phyloP scores from a whole-genome alignment of 106 monocot genomes.

The Cymbidium sinense region DNA sequence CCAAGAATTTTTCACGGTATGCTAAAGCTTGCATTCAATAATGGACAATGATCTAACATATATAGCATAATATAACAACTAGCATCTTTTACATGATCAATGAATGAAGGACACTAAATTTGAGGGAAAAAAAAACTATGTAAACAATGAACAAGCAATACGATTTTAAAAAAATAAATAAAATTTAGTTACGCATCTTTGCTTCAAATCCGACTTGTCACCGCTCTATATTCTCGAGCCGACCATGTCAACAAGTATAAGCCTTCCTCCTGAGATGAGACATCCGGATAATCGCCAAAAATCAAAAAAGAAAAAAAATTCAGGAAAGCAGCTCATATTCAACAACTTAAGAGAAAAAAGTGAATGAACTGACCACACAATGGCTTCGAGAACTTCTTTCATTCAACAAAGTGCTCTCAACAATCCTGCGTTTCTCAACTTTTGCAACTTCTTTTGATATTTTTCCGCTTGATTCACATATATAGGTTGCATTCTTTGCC shows the following conservation, averaged over 20 bases:
- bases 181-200: slow-evolving; percentile 76
- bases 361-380: slow-evolving; percentile 66
- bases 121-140: too few species aligned
- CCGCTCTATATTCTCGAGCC: slow-evolving; percentile 98
- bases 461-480: slow-evolving; percentile 93
- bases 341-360: neutral
- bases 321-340: neutral
- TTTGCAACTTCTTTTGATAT: slow-evolving; percentile 87
- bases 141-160: neutral
- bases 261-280: slow-evolving; percentile 86
- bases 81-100: too few species aligned
- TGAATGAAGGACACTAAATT: too few species aligned
- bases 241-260: slow-evolving; percentile 99
- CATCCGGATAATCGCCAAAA: slow-evolving; percentile 67
- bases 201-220: slow-evolving; percentile 88
- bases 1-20: neutral
- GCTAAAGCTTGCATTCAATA: too few species aligned
- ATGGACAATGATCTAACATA: too few species aligned
- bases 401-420: slow-evolving; percentile 90
- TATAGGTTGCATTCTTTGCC: slow-evolving; percentile 89
- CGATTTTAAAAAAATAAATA: neutral
- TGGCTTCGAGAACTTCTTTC: slow-evolving; percentile 94
- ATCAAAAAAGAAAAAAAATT: neutral
- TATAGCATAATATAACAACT: neutral
- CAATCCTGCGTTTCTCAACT: slow-evolving; percentile 83